Evolutionary conservation across 345 rosid species (phyloP), one percentile per base, ranked within the genome.

Genomic region (Viola odorata): DNA sequence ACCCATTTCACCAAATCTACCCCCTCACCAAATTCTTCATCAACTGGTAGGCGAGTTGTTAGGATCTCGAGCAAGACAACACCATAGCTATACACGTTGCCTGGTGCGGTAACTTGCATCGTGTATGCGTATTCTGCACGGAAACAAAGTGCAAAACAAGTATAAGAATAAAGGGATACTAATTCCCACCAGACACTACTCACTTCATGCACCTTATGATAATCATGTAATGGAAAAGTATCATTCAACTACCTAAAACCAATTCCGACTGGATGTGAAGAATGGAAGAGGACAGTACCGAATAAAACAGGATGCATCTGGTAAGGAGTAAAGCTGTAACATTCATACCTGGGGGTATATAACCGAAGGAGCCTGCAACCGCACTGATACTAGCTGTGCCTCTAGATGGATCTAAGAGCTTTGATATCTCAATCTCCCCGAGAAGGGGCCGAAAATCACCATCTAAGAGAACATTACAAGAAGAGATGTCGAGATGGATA

Each of bases 1-100:
- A 73, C 77, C 77, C 77, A 73, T 61, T 73, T 73, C 58, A 73
- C 77, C 62, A 73, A 58, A 63, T 73, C 77, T 37, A 73, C 58
- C 49, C 77, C 77, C 41, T 73, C 77, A 15, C 77, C 72, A 37
- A 94, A 94, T 12, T 81, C 95, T 73, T 90, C 99, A 10, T 94
- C 99, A 58, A 61, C 72, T 3, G 77, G 77, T 13, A 67, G 37
- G 7, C 72, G 55, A 6, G 72, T 73, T 7, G 77, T 73, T 12
- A 73, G 61, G 36, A 73, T 73, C 68, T 73, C 77, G 0, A 73
- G 69, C 65, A 73, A 60, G n/a, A 73, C 61, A 0, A 73, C 77
- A 44, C 77, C 77, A 53, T 67, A 73, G 58, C 77, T 73, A 55
- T 73, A 73, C 37, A 73, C 77, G 53, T 73, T 73, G 49, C 77